Evolutionary conservation across 495 filamentous ascomycete genomes (phyloP).

Genomic region (Podospora tetraspora): DNA sequence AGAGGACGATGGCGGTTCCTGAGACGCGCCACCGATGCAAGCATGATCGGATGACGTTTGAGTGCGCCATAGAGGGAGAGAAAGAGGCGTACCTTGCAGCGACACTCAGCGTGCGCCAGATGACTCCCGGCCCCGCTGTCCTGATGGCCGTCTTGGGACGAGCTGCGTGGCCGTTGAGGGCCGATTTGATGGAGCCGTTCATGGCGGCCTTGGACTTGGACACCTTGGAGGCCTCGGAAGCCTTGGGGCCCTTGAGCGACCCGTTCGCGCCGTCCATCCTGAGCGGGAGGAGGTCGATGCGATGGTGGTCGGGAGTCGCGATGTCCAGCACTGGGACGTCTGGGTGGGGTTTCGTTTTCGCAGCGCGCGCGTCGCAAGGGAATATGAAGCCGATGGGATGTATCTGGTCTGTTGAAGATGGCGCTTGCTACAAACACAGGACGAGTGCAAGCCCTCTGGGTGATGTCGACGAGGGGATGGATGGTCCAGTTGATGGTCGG

Average conservation of each 20-base stretch:
- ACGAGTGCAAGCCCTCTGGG: background rate
- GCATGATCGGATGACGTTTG: background rate
- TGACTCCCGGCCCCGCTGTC: constrained; percentile 35
- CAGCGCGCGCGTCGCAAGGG: background rate
- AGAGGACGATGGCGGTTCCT: background rate
- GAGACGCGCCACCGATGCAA: background rate
- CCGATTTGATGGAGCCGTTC: constrained; percentile 26
- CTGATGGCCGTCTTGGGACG: constrained; percentile 17
- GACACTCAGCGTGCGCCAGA: constrained; percentile 50
- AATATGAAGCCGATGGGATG: background rate
- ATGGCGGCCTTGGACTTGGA: constrained; percentile 18
- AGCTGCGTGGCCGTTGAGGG: constrained; percentile 29
- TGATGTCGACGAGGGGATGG: background rate
- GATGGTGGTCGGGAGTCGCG: background rate
- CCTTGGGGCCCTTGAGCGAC: constrained; percentile 27
- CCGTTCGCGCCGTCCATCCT: constrained; percentile 35
- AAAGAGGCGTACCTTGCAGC: constrained; percentile 53
- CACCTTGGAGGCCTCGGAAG: constrained; percentile 20
- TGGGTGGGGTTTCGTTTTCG: background rate
- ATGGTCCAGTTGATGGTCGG: background rate
- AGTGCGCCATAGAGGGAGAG: background rate
- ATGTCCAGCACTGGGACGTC: background rate
- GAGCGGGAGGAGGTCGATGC: background rate
- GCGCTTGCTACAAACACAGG: background rate
- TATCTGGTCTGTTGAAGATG: background rate